phyloP scores from a whole-genome alignment of 306 rosid species.

The Cucumis melo region DNA sequence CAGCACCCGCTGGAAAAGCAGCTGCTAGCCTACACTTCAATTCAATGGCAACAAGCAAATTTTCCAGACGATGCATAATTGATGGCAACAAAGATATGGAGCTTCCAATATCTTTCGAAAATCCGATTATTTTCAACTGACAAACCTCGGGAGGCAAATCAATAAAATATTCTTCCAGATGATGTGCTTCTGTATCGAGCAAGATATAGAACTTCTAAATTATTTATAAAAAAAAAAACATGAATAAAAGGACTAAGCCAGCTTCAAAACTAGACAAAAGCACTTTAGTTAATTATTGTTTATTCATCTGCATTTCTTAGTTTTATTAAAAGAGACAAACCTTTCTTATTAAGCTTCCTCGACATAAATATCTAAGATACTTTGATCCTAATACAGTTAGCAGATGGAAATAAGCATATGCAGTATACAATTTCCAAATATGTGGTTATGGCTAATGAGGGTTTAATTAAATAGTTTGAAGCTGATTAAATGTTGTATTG shows the following conservation, averaged over 20 bases:
- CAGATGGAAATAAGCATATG: not conserved
- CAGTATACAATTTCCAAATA: not conserved
- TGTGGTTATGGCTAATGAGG: not conserved
- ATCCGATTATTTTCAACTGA: slow-evolving; percentile 69
- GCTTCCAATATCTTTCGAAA: slow-evolving; percentile 92
- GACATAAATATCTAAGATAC: not conserved
- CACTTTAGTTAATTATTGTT: not conserved
- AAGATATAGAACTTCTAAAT: slow-evolving; percentile 1
- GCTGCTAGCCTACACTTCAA: slow-evolving; percentile 41
- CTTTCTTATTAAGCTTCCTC: not conserved
- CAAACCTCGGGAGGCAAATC: slow-evolving; percentile 79
- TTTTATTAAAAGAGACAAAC: not conserved
- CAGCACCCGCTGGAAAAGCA: slow-evolving; percentile 65
- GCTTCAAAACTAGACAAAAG: not conserved
- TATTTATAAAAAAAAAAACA: not conserved
- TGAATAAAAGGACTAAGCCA: not conserved
- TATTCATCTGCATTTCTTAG: not conserved
- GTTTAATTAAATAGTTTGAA: not conserved
- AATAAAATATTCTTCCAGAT: slow-evolving; percentile 45
- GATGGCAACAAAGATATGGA: slow-evolving; percentile 88
- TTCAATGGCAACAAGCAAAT: slow-evolving; percentile 82
- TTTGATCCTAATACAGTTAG: not conserved
- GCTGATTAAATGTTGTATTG: not conserved
- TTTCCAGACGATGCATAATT: slow-evolving; percentile 86
- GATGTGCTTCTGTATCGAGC: slow-evolving; percentile 39